phyloP scores from a whole-genome alignment of 1,284 basidiomycete genomes.

The Heliocybe sulcata region DNA sequence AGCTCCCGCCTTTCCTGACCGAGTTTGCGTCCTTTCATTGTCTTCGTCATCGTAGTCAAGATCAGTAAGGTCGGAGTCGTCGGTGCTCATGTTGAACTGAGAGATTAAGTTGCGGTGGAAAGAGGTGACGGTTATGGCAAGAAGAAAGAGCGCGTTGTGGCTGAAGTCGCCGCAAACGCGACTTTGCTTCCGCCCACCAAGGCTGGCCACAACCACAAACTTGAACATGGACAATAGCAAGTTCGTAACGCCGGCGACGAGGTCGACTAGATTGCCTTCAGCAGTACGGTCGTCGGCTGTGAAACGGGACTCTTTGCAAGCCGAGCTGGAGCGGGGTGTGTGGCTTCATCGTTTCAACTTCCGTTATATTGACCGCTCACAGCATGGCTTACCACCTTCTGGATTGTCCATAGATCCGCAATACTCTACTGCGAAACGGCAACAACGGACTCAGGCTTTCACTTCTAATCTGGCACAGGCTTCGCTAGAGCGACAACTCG shows the following conservation, averaged over 20 bases:
- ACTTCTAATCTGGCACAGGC: conserved; percentile 49
- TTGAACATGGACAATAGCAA: conserved; percentile 18
- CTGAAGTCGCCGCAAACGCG: too few species aligned
- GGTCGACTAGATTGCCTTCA: conserved; percentile 12
- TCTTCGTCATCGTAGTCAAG: neutral
- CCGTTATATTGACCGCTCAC: neutral
- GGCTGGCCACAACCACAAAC: too few species aligned
- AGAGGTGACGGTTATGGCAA: conserved; percentile 14
- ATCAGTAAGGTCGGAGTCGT: neutral
- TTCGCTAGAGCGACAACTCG: conserved; percentile 53
- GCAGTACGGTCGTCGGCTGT: conserved; percentile 18
- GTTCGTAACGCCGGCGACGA: conserved; percentile 20
- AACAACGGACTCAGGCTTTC: conserved; percentile 53
- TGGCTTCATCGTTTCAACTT: conserved; percentile 1
- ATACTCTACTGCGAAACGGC: conserved; percentile 51
- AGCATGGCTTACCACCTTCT: neutral
- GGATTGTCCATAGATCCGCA: conserved; percentile 38
- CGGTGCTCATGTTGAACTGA: neutral
- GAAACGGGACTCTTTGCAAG: conserved; percentile 56
- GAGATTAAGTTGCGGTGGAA: too few species aligned
- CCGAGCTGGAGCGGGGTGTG: conserved; percentile 58
- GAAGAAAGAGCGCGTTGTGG: conserved; percentile 3
- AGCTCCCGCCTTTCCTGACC: conserved; percentile 5
- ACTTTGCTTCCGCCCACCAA: too few species aligned
- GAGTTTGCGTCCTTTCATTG: neutral